Evolutionary conservation across 371 early-diverging fungal genomes (phyloP), one percentile per base, ranked within the genome.

Genomic region (Mucor lusitanicus): DNA sequence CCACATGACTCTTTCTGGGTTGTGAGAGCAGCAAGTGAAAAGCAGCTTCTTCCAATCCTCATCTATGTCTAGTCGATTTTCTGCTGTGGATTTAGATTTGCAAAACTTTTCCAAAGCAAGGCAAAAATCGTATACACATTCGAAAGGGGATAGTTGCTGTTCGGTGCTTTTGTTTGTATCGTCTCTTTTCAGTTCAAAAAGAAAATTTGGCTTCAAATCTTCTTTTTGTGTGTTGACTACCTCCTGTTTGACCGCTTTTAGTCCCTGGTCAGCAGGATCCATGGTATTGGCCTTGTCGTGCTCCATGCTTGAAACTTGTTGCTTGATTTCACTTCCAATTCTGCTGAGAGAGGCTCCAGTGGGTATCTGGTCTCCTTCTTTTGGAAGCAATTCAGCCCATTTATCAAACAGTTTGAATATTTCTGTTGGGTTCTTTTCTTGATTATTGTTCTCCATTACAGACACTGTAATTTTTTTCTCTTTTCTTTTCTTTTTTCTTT

Each of bases 81-180:
- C 32, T 13, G 32, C 11, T n/a, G 42, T 59, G 21, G 50, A 50
- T 50, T 50, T 50, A 9, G 50, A 50, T 56, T 55, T 33, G 28
- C 65, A 61, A 50, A 56, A 70, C 25, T 33, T 37, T 50, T 60
- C 56, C 32, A 70, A 50, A 8, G 46, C 25, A 27, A 27, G 25
- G 40, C 70, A 70, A 58, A 70, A 70, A 21, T 70, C 70, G 35
- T 65, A 70, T 6, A 70, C 70, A 25, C 65, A 70, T 5, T 46
- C 55, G 15, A 70, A 70, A 6, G 55, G 59, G 13, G 56, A 56
- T 39, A 11, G 30, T 11, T 32, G 42, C 23, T 40, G 13, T 9
- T 25, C 58, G 3, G 46, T 27, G 6, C 33, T 9, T 23, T 32
- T 33, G 39, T 67, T 62, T 2, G 30, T 25, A 17, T 21, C 12